phyloP scores from a whole-genome alignment of 1,139 yeast species.

The Yarrowia galli region DNA sequence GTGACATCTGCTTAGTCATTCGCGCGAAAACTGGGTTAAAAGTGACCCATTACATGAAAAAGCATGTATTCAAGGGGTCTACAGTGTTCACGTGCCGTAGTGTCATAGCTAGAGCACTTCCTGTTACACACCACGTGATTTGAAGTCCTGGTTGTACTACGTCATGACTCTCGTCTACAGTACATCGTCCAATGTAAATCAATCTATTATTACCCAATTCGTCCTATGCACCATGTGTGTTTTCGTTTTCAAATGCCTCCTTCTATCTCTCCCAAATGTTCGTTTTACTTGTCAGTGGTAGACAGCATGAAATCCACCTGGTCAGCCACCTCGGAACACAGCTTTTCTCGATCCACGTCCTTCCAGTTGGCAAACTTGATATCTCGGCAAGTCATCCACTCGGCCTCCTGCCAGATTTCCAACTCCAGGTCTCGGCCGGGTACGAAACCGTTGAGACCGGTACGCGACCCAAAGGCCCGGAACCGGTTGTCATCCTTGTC shows the following conservation, averaged over 20 bases:
- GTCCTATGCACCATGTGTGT: slow-evolving; percentile 14
- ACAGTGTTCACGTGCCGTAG: no score
- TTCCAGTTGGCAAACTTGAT: slow-evolving; percentile 56
- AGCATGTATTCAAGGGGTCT: no score
- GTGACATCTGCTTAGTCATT: not conserved
- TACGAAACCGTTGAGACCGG: slow-evolving; percentile 57
- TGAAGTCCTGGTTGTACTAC: no score
- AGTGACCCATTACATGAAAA: no score
- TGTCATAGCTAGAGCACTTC: no score
- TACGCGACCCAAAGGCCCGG: slow-evolving; percentile 63
- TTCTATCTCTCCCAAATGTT: not conserved
- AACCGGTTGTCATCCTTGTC: slow-evolving; percentile 58
- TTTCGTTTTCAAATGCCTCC: not conserved
- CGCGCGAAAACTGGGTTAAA: no score
- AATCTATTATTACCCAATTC: slow-evolving; percentile 1
- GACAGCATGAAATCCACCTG: slow-evolving; percentile 48
- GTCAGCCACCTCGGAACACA: slow-evolving; percentile 46
- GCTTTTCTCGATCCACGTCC: slow-evolving; percentile 55
- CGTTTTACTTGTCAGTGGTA: slow-evolving; percentile 42
- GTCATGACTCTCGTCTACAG: no score
- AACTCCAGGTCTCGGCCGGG: slow-evolving; percentile 61
- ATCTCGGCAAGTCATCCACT: slow-evolving; percentile 59
- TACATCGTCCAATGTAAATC: not conserved
- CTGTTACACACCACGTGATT: no score
- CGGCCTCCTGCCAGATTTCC: slow-evolving; percentile 67